A percentile compares a stretch with the other conserved stretches of the same genome.
Evolutionary conservation across 768 basidiomycete genomes (phyloP).

Genomic region (Vishniacozyma victoriae): DNA sequence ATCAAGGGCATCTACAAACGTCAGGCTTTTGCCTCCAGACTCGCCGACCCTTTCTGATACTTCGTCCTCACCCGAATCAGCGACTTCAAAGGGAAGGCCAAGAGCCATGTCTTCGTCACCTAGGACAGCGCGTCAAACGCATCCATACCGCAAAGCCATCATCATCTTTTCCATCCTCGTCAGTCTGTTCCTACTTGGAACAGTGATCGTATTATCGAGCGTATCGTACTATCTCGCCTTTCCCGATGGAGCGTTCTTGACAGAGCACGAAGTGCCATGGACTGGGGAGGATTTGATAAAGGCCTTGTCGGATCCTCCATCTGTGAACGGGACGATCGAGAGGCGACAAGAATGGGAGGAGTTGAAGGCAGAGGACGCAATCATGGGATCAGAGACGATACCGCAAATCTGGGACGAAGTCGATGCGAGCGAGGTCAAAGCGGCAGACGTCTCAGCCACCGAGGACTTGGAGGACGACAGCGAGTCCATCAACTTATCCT

Average conservation of each 20-base stretch:
- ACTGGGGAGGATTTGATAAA: conserved; percentile 56
- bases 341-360: conserved; percentile 3
- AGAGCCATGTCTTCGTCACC: no score
- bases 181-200: conserved; percentile 75
- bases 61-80: no score
- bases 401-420: conserved; percentile 18
- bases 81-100: no score
- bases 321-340: background rate
- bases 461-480: background rate
- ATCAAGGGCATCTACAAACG: no score
- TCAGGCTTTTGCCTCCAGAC: no score
- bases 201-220: conserved; percentile 83
- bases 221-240: conserved; percentile 85
- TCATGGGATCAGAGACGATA: conserved; percentile 11
- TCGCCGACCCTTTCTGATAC: no score
- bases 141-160: conserved; percentile 44
- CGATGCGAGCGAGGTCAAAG: conserved; percentile 11
- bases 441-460: background rate
- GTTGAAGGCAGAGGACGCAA: background rate
- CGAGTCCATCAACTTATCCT: background rate
- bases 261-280: conserved; percentile 62
- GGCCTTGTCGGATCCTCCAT: conserved; percentile 29
- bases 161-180: conserved; percentile 56
- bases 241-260: conserved; percentile 68
- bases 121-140: no score